Evolutionary conservation across 139 green algal species (phyloP), one percentile per base, ranked within the genome.

Genomic region (Mesotaenium endlicherianum): DNA sequence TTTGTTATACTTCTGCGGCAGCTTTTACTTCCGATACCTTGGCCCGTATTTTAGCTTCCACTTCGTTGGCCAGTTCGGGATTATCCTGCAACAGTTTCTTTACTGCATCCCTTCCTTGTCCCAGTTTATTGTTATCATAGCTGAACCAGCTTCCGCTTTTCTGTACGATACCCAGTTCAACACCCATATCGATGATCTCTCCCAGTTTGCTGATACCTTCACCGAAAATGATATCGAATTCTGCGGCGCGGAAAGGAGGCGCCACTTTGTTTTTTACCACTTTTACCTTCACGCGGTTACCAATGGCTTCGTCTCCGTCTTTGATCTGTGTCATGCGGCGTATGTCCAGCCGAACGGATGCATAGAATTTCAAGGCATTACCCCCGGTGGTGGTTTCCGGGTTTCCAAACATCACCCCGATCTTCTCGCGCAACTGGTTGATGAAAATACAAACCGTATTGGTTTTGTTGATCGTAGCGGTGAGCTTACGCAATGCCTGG

Each of bases 351-450:
- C 88, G 86, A 26, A 90, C 81, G 30, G 55, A 80, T 2, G 84
- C 87, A 80, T 98, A 98, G 88, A 94, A 99, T 86, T 98, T 98
- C 44, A 99, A 92, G 3, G 96, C 96, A n/a, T 96, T 89, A 47
- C 96, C 96, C 11, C 96, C 96, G 0, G 84, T 91, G 40, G 96
- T 99, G 6, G 93, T 81, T 89, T 99, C 96, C 1, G 96, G 80
- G 17, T 39, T 86, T 2, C 80, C 80, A 16, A 69, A 80, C 4
- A 80, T 30, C 4, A 80, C 71, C 4, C 71, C 71, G 6, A 95
- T 90, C 92, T 98, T 98, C 36, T 93, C 85, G 0, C 95, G 76
- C 1, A 98, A 87, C 90, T 98, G 95, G 87, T 98, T 98, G 50
- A 98, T 86, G 86, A 97, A 97, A 31, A 98, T 89, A 38, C 97